Base-by-base conservation (phyloP, 2,329 filamentous ascomycete genomes). In the Cladophialophora yegresii region DNA sequence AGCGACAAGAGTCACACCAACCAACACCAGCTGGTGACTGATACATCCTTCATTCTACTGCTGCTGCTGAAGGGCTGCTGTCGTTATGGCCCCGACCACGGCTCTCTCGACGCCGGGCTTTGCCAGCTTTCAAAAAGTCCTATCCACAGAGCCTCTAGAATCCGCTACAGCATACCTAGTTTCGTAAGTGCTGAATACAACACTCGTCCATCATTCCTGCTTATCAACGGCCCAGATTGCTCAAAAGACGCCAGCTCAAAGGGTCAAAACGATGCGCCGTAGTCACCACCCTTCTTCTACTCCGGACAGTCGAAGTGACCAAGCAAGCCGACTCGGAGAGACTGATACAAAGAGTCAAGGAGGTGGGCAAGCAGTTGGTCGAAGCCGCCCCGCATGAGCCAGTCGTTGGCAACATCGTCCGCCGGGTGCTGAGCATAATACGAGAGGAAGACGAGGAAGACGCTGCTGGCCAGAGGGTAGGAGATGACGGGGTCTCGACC, bases 381-480 rank as follows among this genome's bases (percentile, higher is more conserved):
- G 86, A 89, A 61, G 93, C 95, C 7, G 92, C 96, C 72, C 93
- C 93, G 16, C 86, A 89, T 66, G 95, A 98, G 79, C 88, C 96
- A 71, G 91, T 92, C 4, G 92, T 97, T 51, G 93, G 92, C 58
- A 99, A 99, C 74, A 93, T 99, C 71, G 91, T 97, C 54, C 87
- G 93, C 66, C 88, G 95, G 67, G 90, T 98, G 2, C 81, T 99
- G 43, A 91, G 92, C 50, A 83, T 99, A 68, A 95, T 99, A 69
- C 87, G 95, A 58, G 93, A 97, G 73, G 93, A 98, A 73, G 90
- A 91, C 45, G 89, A 91, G 71, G 91, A 96, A 72, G 89, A 92
- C 71, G 82, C 88, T 63, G 57, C 56, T n/a, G 63, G 60, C 23
- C 36, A 45, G 8, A 63, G 50, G 32, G 57, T 43, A 49, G 58